Conservation (phyloP, 768 basidiomycete genomes). For the Porpolomopsis calyptriformis region DNA sequence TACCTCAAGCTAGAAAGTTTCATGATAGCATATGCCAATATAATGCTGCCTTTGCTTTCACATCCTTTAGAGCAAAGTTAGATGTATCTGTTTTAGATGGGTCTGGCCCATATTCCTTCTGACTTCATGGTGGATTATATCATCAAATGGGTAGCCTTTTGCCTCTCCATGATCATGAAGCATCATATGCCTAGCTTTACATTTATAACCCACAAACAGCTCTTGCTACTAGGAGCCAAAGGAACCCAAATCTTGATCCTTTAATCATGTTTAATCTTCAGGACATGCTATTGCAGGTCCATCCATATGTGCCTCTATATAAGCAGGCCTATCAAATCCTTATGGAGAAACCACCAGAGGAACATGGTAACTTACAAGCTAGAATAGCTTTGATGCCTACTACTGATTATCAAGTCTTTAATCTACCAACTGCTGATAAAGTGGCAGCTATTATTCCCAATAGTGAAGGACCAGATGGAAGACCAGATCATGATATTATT, state of each 20-base stretch:
- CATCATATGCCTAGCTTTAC: slow-evolving; percentile 28
- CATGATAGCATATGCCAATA: slow-evolving; percentile 24
- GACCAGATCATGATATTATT: slow-evolving; percentile 26
- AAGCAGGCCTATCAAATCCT: slow-evolving; percentile 25
- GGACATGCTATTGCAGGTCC: slow-evolving; percentile 1
- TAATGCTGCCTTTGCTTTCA: slow-evolving; percentile 27
- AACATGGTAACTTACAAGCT: too few species aligned
- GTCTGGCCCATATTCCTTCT: slow-evolving; percentile 7
- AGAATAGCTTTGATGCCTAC: slow-evolving; percentile 11
- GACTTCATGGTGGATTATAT: slow-evolving; percentile 22
- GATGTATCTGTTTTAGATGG: not conserved
- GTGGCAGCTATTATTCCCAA: slow-evolving; percentile 29
- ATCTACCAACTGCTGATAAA: slow-evolving; percentile 29
- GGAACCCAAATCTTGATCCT: not conserved
- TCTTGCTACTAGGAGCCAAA: not conserved
- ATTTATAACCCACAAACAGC: slow-evolving; percentile 27
- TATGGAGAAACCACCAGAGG: too few species aligned
- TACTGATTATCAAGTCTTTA: slow-evolving; percentile 10
- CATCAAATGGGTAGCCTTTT: slow-evolving; percentile 24
- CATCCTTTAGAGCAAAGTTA: slow-evolving; percentile 14
- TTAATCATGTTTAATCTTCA: not conserved
- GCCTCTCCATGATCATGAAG: slow-evolving; percentile 12
- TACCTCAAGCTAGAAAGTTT: slow-evolving; percentile 13
- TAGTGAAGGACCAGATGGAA: slow-evolving; percentile 12
- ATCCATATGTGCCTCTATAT: slow-evolving; percentile 23